Base-by-base conservation (phyloP, 1,284 basidiomycete genomes). In the Ganoderma multipileum region DNA sequence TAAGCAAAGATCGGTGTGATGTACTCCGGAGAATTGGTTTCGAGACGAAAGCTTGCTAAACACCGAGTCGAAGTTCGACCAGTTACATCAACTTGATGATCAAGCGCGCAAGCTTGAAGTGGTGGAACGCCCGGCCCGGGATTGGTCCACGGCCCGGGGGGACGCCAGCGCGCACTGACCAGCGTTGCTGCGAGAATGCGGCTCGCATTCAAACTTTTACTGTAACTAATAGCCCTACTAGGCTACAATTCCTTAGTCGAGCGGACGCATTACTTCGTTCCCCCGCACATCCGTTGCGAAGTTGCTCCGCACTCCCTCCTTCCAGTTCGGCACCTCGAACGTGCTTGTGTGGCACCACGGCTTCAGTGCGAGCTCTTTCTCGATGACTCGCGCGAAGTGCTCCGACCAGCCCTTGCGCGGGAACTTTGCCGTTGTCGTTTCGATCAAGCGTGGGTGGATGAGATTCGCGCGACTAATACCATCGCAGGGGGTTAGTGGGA, bases 321-420 rank as follows among this genome's bases (percentile, higher is more conserved):
- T 80, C 85, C 85, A 86, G 71, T 78, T 78, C 11, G 85, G 82
- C 11, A 80, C 72, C 73, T 87, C 86, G 71, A 87, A 87, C 28
- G 84, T 82, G 33, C 83, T 78, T 12, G 82, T 81, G 75, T 87
- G 86, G 75, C 84, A 86, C 86, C 85, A 87, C 42, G 85, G 85
- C 74, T 87, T 87, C 54, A 84, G 76, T 28, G 74, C 58, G 57
- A 85, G 77, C 76, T 87, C 86, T 65, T 80, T 82, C 74, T 85
- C 83, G 71, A 88, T 82, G 30, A 83, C 82, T n/a, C 73, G 65
- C 11, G 81, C 82, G 69, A 86, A 87, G 72, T 81, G 79, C 69
- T 82, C 78, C 6, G 83, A 83, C 85, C 86, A 87, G 39, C 82
- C 81, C 52, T 80, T 79, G 62, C 86, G 82, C 50, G 86, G 85